Evolutionary conservation across 2,329 filamentous ascomycete species (phyloP).

Genomic region (Colletotrichum sublineola): DNA sequence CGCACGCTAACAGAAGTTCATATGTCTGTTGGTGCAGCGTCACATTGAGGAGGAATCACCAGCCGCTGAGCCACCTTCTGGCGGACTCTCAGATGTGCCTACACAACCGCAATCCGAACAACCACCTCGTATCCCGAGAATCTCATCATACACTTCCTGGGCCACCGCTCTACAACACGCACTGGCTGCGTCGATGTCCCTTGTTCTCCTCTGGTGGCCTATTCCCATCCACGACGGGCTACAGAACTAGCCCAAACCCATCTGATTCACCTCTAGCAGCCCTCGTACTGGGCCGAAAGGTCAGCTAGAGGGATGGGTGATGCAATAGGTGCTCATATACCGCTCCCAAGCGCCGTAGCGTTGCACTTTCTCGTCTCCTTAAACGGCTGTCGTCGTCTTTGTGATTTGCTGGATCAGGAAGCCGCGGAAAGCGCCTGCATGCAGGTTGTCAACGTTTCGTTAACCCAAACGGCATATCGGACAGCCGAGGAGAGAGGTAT

Average conservation of each 20-base stretch:
- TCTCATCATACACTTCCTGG: not conserved
- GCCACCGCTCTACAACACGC: not conserved
- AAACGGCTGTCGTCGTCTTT: slow-evolving; percentile 1
- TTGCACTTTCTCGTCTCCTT: slow-evolving; percentile 9
- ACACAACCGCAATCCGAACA: not conserved
- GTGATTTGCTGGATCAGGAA: not conserved
- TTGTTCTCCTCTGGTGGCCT: not conserved
- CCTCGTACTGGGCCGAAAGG: not conserved
- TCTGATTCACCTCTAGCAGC: not conserved
- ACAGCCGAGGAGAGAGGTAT: slow-evolving; percentile 3
- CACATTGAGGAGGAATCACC: not conserved
- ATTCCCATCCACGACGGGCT: not conserved
- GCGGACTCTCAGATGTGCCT: not conserved
- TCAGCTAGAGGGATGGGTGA: not conserved
- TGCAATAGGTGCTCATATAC: slow-evolving; percentile 2
- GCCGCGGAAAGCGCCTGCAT: slow-evolving; percentile 11
- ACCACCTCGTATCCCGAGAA: not conserved
- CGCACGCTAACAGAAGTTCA: not conserved
- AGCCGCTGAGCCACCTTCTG: not conserved
- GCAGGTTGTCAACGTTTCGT: not conserved
- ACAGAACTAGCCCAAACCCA: not conserved
- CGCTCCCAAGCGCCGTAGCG: slow-evolving; percentile 22
- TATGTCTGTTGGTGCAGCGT: slow-evolving; percentile 8
- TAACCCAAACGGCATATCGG: not conserved
- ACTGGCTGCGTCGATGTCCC: not conserved